phyloP scores from a whole-genome alignment of 805 yeast species.

The Pichia phayaonensis region DNA sequence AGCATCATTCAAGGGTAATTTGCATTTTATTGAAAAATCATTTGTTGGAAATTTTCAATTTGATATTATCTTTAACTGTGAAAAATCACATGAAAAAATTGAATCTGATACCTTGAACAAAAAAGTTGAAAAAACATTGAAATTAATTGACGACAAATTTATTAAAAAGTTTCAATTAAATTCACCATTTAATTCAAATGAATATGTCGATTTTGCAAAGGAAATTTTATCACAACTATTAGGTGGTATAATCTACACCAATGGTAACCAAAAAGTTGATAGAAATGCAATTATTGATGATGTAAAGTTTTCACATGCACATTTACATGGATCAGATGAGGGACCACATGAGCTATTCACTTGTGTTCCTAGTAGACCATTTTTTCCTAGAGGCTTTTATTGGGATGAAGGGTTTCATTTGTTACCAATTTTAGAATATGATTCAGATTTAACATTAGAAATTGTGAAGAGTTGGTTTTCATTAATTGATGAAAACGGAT shows the following conservation, averaged over 20 bases:
- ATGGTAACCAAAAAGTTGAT: constrained; percentile 81
- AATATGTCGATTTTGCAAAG: constrained; percentile 55
- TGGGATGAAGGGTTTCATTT: constrained; percentile 99
- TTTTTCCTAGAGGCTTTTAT: constrained; percentile 93
- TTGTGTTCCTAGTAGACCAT: constrained; percentile 85
- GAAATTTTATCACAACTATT: constrained; percentile 73
- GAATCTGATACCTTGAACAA: constrained; percentile 29
- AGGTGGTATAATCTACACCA: constrained; percentile 86
- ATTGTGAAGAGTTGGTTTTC: constrained; percentile 83
- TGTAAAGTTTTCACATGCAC: constrained; percentile 51
- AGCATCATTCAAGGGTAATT: constrained; percentile 58
- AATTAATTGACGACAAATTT: constrained; percentile 47
- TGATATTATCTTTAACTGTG: constrained; percentile 54
- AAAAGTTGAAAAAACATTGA: constrained; percentile 28
- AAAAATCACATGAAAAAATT: constrained; percentile 35
- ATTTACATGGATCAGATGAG: constrained; percentile 47
- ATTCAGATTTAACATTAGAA: constrained; percentile 72
- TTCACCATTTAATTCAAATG: constrained; percentile 42
- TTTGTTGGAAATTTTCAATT: constrained; percentile 72
- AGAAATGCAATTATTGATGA: constrained; percentile 61
- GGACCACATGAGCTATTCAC: constrained; percentile 76
- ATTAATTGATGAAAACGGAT: constrained; percentile 81
- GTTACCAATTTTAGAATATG: constrained; percentile 73
- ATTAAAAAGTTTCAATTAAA: constrained; percentile 39
- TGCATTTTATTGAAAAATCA: constrained; percentile 71